phyloP scores from a whole-genome alignment of 2,329 filamentous ascomycete species.

The Dactylella cylindrospora region DNA sequence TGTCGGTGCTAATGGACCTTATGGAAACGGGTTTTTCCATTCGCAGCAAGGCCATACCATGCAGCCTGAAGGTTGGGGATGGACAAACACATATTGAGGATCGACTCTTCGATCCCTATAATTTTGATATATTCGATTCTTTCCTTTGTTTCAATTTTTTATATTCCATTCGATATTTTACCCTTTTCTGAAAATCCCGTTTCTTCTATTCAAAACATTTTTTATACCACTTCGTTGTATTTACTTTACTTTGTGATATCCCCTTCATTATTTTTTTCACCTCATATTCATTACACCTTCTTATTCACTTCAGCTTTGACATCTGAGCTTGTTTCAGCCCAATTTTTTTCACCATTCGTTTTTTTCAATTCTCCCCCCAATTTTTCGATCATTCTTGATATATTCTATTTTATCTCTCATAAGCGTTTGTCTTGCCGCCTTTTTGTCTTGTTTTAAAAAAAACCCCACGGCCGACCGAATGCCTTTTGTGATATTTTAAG shows the following conservation, averaged over 20 bases:
- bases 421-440: background rate
- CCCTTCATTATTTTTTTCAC: constrained; percentile 1
- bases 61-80: constrained; percentile 30
- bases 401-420: constrained; percentile 1
- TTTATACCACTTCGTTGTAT: constrained; percentile 19
- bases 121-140: constrained; percentile 4
- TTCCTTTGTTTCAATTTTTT: background rate
- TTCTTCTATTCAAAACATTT: background rate
- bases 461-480: too few relatives aligned
- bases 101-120: background rate
- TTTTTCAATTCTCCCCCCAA: constrained; percentile 1
- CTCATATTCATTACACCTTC: too few relatives aligned
- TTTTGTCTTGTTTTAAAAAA: background rate
- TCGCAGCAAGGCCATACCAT: constrained; percentile 25
- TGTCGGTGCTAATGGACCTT: constrained; percentile 20
- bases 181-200: background rate
- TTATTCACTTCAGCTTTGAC: too few relatives aligned
- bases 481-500: background rate
- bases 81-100: constrained; percentile 17
- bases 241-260: background rate
- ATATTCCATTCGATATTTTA: constrained; percentile 4
- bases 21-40: constrained; percentile 33
- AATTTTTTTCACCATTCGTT: too few relatives aligned
- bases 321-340: too few relatives aligned
- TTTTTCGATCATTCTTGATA: background rate